Evolutionary conservation across 768 basidiomycete genomes (phyloP).

Genomic region (Pleurotus sapidus): DNA sequence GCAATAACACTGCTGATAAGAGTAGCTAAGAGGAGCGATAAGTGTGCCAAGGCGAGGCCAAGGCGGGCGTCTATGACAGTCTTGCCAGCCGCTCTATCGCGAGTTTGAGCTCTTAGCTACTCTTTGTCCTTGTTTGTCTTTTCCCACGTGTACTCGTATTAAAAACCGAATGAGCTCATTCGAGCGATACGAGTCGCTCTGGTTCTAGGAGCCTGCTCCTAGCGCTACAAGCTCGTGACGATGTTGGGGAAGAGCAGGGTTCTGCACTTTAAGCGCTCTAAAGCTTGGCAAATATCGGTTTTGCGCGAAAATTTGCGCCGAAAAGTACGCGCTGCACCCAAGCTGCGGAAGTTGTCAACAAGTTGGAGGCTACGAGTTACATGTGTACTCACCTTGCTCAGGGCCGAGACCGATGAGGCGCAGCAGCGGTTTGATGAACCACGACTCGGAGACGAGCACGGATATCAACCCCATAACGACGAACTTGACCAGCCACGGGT

Average conservation of each 20-base stretch:
- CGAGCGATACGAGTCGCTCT: too few species aligned
- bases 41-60: background rate
- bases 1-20: too few species aligned
- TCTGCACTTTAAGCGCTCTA: conserved; percentile 17
- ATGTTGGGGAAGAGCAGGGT: too few species aligned
- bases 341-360: conserved; percentile 17
- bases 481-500: conserved; percentile 23
- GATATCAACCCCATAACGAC: conserved; percentile 20
- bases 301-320: conserved; percentile 23
- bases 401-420: conserved; percentile 35
- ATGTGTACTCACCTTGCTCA: conserved; percentile 25
- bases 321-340: conserved; percentile 33
- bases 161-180: too few species aligned
- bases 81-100: background rate
- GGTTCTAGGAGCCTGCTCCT: too few species aligned
- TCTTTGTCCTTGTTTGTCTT: too few species aligned
- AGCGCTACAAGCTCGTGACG: too few species aligned
- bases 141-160: too few species aligned
- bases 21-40: too few species aligned
- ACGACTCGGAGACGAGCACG: conserved; percentile 26
- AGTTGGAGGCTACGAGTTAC: background rate
- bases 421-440: conserved; percentile 26
- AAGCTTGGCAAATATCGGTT: conserved; percentile 31
- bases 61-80: background rate
- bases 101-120: background rate